Conservation (phyloP, 805 yeast genomes). For the Ogataea populi-albae region DNA sequence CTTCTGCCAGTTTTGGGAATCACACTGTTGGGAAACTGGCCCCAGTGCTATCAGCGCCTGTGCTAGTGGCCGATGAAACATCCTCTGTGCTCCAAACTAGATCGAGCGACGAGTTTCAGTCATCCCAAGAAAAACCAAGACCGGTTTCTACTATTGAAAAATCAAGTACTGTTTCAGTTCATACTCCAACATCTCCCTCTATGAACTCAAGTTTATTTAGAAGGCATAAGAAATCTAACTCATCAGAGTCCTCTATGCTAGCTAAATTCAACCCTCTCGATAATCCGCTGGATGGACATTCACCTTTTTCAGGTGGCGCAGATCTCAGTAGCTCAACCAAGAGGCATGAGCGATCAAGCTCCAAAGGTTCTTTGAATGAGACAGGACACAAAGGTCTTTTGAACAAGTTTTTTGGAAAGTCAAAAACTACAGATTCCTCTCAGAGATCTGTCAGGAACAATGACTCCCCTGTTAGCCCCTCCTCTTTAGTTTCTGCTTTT, state of each 20-base stretch:
- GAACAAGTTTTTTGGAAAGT: constrained; percentile 31
- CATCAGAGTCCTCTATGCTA: constrained; percentile 51
- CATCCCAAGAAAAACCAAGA: constrained; percentile 22
- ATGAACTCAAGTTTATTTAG: constrained; percentile 50
- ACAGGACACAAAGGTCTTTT: constrained; percentile 30
- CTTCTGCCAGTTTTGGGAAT: not conserved
- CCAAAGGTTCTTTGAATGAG: constrained; percentile 29
- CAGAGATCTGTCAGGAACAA: constrained; percentile 9
- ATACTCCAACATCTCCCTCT: constrained; percentile 33
- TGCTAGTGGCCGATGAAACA: constrained; percentile 9
- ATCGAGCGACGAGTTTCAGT: not conserved
- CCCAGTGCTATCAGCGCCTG: constrained; percentile 37
- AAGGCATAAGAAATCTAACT: constrained; percentile 61
- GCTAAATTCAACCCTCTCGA: constrained; percentile 31
- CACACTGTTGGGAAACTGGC: constrained; percentile 28
- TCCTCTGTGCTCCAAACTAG: not conserved
- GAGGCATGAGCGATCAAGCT: constrained; percentile 25
- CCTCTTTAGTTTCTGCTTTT: constrained; percentile 16
- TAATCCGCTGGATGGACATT: constrained; percentile 10
- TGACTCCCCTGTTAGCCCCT: constrained; percentile 30
- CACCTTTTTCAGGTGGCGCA: constrained; percentile 10
- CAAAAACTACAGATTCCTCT: constrained; percentile 15
- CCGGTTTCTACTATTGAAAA: constrained; percentile 39
- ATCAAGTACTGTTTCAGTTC: constrained; percentile 22
- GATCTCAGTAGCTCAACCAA: constrained; percentile 6